Conservation (phyloP, 192 early-diverging fungal genomes). For the Entomortierella parvispora region DNA sequence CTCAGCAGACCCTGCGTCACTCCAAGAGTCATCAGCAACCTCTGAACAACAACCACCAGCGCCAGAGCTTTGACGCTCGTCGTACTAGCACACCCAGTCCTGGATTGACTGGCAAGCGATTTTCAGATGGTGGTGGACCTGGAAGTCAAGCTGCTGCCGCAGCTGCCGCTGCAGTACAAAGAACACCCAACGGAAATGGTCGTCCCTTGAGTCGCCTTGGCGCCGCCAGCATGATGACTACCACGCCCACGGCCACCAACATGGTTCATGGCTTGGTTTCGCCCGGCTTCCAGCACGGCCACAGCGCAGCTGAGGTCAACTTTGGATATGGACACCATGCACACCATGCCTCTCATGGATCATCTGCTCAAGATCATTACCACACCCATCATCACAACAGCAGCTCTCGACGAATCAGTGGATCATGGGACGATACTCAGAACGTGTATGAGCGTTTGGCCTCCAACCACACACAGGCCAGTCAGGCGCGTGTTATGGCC, state of each 20-base stretch:
- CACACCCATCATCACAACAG: conserved; percentile 42
- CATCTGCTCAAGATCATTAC: conserved; percentile 2
- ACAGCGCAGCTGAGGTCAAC: neutral
- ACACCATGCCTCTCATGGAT: neutral
- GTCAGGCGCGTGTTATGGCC: conserved; percentile 33
- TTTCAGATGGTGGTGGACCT: conserved; percentile 23
- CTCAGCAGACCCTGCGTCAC: conserved; percentile 42
- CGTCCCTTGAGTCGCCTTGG: conserved; percentile 40
- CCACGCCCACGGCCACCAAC: conserved; percentile 35
- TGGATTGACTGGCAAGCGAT: conserved; percentile 19
- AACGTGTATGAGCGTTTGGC: conserved; percentile 50
- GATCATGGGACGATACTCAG: conserved; percentile 47
- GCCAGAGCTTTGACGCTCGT: conserved; percentile 25
- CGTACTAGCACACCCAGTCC: conserved; percentile 42
- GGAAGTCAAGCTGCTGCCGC: neutral
- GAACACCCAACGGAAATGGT: neutral
- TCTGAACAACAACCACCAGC: conserved; percentile 21
- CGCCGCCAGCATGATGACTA: conserved; percentile 18
- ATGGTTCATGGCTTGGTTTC: conserved; percentile 39
- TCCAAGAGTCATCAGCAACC: conserved; percentile 46
- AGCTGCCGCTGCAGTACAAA: neutral
- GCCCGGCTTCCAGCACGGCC: neutral
- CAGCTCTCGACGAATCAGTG: conserved; percentile 37
- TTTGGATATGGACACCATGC: conserved; percentile 8
- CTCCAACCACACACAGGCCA: conserved; percentile 41